phyloP scores from a whole-genome alignment of 257 asterid genomes.

The Petrea volubilis region DNA sequence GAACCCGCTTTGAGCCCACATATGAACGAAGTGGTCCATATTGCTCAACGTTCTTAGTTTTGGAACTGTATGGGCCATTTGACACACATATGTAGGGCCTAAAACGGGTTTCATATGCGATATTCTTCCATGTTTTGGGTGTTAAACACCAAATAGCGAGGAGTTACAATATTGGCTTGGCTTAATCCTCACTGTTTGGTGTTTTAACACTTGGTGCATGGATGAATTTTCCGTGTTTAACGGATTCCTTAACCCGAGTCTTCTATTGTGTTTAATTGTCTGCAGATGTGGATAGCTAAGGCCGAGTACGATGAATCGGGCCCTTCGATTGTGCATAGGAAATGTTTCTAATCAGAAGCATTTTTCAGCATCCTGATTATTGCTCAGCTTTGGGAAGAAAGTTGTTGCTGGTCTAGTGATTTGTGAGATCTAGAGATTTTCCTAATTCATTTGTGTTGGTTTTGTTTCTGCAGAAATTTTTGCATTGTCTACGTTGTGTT shows the following conservation, averaged over 20 bases:
- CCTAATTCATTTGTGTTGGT: neutral
- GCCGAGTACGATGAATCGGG: slow-evolving; percentile 53
- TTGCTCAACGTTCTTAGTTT: too few species aligned
- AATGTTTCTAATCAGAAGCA: slow-evolving; percentile 38
- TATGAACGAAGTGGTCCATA: too few species aligned
- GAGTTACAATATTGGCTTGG: too few species aligned
- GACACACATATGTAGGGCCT: too few species aligned
- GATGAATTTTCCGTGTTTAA: neutral
- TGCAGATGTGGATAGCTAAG: slow-evolving; percentile 53
- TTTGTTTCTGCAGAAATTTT: slow-evolving; percentile 16
- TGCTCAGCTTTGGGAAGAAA: neutral
- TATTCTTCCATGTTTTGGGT: too few species aligned
- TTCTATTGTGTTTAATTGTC: neutral
- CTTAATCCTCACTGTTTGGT: neutral
- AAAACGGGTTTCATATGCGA: too few species aligned
- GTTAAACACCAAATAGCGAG: too few species aligned
- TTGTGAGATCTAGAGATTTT: neutral
- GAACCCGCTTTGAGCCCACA: too few species aligned
- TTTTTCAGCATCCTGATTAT: slow-evolving; percentile 2
- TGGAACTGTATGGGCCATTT: too few species aligned
- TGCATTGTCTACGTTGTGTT: neutral
- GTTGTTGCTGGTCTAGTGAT: neutral
- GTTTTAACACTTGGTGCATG: neutral
- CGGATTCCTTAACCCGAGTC: neutral
- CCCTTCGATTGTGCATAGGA: slow-evolving; percentile 52